These are phyloP conservation scores for Ophiostoma piceae DNA, from an alignment of 2,329 filamentous ascomycete species.

Conservation along the genomic window DNA sequence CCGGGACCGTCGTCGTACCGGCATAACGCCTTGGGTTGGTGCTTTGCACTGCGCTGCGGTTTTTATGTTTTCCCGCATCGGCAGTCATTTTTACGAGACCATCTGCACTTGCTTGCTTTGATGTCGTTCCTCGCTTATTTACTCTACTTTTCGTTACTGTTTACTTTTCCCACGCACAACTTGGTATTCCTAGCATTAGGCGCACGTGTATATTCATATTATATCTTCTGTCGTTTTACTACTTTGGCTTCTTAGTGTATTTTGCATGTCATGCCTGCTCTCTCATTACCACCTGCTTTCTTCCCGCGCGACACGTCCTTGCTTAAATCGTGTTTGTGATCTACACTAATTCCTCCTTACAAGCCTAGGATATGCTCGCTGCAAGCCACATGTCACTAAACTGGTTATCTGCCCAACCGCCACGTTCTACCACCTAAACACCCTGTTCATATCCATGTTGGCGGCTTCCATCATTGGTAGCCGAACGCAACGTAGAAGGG, in stretches of 20 bases:
- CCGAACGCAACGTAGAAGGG: not conserved
- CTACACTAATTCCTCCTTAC: not conserved
- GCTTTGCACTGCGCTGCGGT: not conserved
- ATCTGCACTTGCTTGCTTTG: not conserved
- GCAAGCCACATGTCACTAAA: not conserved
- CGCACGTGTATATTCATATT: not conserved
- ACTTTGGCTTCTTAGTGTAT: not conserved
- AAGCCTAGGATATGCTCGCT: not conserved
- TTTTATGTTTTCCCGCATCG: not conserved
- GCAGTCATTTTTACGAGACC: not conserved
- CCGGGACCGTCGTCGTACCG: not conserved
- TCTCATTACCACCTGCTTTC: not conserved
- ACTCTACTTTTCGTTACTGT: not conserved
- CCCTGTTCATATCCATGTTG: not conserved
- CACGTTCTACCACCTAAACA: not conserved
- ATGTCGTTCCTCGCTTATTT: not conserved
- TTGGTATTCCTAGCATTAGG: conserved; percentile 8
- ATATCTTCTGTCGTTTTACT: not conserved
- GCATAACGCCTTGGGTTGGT: not conserved
- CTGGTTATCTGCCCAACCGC: not conserved
- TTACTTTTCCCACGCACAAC: not conserved
- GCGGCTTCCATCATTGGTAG: not conserved
- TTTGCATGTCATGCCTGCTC: not conserved
- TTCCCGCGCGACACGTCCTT: not conserved
- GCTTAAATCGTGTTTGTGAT: not conserved